Evolutionary conservation across 2,329 filamentous ascomycete species (phyloP).

Genomic region (Thelonectria rubi): DNA sequence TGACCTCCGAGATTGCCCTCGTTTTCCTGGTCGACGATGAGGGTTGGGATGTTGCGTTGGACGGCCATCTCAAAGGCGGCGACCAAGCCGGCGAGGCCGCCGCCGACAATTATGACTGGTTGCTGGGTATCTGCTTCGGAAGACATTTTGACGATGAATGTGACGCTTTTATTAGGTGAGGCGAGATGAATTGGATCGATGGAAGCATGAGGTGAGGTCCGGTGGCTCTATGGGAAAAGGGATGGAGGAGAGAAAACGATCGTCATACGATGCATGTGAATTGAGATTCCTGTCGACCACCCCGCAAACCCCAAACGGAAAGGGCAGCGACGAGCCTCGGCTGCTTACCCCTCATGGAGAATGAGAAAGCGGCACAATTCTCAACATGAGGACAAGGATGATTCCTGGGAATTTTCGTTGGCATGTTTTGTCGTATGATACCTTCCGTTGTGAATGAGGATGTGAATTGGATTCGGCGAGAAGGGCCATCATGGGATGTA

Average conservation of each 20-base stretch:
- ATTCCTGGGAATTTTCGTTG: not conserved
- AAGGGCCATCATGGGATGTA: too few species aligned
- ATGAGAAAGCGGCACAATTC: not conserved
- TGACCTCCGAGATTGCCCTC: constrained; percentile 66
- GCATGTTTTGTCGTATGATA: not conserved
- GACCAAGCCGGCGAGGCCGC: constrained; percentile 67
- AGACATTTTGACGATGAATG: constrained; percentile 10
- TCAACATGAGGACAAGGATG: not conserved
- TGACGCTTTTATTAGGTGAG: not conserved
- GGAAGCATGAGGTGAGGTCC: too few species aligned
- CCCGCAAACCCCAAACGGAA: not conserved
- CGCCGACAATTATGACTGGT: constrained; percentile 65
- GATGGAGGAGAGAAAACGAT: not conserved
- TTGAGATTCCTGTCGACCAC: not conserved
- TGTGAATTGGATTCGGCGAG: too few species aligned
- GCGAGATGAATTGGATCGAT: too few species aligned
- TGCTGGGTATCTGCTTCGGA: constrained; percentile 13
- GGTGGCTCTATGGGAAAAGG: not conserved
- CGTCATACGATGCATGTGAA: not conserved
- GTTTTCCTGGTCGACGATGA: constrained; percentile 68
- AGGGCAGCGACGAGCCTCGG: not conserved
- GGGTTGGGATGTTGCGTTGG: constrained; percentile 57
- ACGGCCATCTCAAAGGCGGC: constrained; percentile 64
- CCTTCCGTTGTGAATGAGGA: not conserved
- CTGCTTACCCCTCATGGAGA: not conserved